Base-by-base conservation (phyloP, 176 grass and related monocot genomes). In the Eragrostis nindensis region DNA sequence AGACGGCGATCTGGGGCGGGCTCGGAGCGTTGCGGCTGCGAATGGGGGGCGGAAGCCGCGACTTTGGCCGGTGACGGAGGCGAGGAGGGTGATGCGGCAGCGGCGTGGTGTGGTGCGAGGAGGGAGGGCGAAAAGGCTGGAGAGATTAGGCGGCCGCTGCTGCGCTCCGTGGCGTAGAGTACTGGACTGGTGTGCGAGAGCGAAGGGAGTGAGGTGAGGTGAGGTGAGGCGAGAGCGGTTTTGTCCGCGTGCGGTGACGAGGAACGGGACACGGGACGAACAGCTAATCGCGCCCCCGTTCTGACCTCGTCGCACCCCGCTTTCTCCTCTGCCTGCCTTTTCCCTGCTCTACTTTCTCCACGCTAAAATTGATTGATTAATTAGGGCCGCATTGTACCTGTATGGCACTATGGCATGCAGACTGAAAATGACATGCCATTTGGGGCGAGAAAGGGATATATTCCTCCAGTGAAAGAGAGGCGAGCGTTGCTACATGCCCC, bases 231-330 rank as follows among this genome's bases (percentile, higher is more conserved):
- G 86, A 56, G 70, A 2, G 83, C n/a, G 65, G 65, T 74, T 86
- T 90, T 86, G 88, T 86, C 79, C 60, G 79, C 50, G 83, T 86
- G 74, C 79, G 48, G 19, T 7, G 43, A 27, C 50, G 66, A 73
- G 62, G 54, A 48, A 78, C 78, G 66, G 72, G 73, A 52, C 72
- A 71, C 81, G 70, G 66, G 83, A 68, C 66, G 60, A 67, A 73
- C 83, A 81, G 66, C 82, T 89, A 84, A 88, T 81, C 76, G 61
- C 52, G 52, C 13, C 12, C 46, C 46, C 46, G 46, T 36, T 2
- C 16, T 24, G 22, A 44, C 60, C 60, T 49, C 42, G 26, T 75
- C 81, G 49, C 62, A 75, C 32, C 32, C 62, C 71, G 25, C 38
- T 59, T 38, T 67, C 71, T 7, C 27, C n/a, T 18, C 3, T 22